phyloP scores from a whole-genome alignment of 2,329 filamentous ascomycete species.

The Phoma sp. region DNA sequence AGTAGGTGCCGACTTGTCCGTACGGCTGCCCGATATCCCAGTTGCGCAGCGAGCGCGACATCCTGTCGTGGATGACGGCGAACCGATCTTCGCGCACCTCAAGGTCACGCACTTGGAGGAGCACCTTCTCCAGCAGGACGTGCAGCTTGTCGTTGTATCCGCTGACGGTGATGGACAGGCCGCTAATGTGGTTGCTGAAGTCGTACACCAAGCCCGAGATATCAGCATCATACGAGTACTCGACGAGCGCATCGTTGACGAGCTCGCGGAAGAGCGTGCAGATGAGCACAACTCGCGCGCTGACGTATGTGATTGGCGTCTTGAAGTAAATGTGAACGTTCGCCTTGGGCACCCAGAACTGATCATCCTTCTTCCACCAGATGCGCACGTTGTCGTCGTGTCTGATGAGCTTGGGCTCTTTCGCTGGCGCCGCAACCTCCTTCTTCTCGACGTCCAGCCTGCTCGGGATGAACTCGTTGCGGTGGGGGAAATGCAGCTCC shows the following conservation, averaged over 20 bases:
- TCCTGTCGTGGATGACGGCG: constrained; percentile 85
- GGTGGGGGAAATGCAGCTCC: constrained; percentile 84
- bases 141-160: constrained; percentile 98
- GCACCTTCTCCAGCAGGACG: constrained; percentile 87
- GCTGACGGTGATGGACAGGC: constrained; percentile 77
- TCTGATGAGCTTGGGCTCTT: constrained; percentile 80
- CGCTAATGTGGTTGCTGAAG: constrained; percentile 73
- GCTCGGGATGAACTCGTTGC: constrained; percentile 94
- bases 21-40: constrained; percentile 89
- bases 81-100: constrained; percentile 88
- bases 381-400: constrained; percentile 81
- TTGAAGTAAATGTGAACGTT: constrained; percentile 82
- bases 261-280: constrained; percentile 82
- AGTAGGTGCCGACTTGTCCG: constrained; percentile 84
- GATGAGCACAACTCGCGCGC: constrained; percentile 79
- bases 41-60: constrained; percentile 79
- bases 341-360: constrained; percentile 96
- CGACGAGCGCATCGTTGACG: constrained; percentile 84
- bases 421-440: constrained; percentile 76
- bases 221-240: constrained; percentile 96
- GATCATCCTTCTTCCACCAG: constrained; percentile 99
- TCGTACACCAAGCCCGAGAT: constrained; percentile 86
- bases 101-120: constrained; percentile 82
- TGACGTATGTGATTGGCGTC: constrained; percentile 79
- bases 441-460: constrained; percentile 95